Percentiles rank a stretch among this genome's conserved stretches.
These are phyloP conservation scores for Lojkania enalia DNA, from an alignment of 2,329 filamentous ascomycete species.

Conservation along the genomic window DNA sequence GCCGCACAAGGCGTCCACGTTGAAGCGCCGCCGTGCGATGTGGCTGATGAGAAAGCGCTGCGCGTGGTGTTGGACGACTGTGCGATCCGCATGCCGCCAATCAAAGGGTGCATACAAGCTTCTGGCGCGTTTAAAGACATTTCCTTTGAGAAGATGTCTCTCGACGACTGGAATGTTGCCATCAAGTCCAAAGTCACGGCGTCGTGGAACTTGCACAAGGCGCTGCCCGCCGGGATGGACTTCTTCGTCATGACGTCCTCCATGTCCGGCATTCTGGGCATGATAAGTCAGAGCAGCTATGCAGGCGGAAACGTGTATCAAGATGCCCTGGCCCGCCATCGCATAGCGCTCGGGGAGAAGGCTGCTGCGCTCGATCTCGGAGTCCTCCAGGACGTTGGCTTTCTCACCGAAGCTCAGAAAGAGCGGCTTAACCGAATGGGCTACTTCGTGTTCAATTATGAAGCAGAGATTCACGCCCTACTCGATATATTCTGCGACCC, in stretches of 20 bases:
- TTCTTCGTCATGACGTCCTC: constrained; percentile 15
- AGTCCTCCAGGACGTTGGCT: constrained; percentile 18
- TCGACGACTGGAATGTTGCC: background rate
- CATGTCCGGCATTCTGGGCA: constrained; percentile 12
- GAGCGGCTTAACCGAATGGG: too few relatives aligned
- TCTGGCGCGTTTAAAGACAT: constrained; percentile 3
- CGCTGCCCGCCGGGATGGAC: constrained; percentile 3
- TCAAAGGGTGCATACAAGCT: constrained; percentile 21
- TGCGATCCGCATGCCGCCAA: constrained; percentile 10
- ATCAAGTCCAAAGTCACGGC: constrained; percentile 31
- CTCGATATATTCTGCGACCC: background rate
- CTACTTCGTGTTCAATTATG: background rate
- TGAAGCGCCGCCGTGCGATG: constrained; percentile 2
- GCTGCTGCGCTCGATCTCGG: constrained; percentile 22
- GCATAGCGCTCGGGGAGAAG: constrained; percentile 4
- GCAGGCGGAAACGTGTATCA: constrained; percentile 18
- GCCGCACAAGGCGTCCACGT: constrained; percentile 1
- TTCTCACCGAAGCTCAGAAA: constrained; percentile 24
- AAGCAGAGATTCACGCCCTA: background rate
- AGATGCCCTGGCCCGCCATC: constrained; percentile 23
- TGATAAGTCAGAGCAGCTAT: constrained; percentile 12
- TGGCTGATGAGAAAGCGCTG: constrained; percentile 3
- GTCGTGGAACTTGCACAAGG: constrained; percentile 23
- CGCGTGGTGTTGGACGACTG: background rate
- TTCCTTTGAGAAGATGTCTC: constrained; percentile 6